Percentiles rank a stretch among this genome's conserved stretches.
Conservation (phyloP, 768 basidiomycete species). For the Phylloporus arenicola region DNA sequence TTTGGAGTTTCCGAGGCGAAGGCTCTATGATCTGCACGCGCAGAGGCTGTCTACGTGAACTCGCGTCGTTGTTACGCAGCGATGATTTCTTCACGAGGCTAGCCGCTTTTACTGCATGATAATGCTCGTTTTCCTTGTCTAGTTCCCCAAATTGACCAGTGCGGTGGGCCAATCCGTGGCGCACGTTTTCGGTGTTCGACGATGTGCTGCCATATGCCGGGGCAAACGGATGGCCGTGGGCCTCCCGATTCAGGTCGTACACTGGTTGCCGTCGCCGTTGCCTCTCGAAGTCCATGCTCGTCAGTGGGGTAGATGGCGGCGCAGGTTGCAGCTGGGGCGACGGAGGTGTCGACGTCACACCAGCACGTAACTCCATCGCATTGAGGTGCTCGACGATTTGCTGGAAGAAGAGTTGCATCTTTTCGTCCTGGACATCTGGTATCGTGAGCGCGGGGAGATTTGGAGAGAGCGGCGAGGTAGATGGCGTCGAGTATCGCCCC, state of each 20-base stretch:
- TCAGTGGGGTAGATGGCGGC: constrained; percentile 10
- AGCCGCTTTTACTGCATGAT: constrained; percentile 1
- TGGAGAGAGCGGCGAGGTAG: constrained; percentile 31
- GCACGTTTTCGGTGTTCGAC: constrained; percentile 3
- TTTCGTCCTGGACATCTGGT: constrained; percentile 69
- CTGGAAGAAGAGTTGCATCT: constrained; percentile 78
- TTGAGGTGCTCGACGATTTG: constrained; percentile 80
- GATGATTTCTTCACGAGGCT: constrained; percentile 42
- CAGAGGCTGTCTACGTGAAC: constrained; percentile 17
- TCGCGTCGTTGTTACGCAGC: constrained; percentile 29
- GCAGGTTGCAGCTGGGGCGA: constrained; percentile 13
- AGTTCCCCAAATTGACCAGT: constrained; percentile 17
- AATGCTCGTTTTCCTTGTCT: constrained; percentile 56
- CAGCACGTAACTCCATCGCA: constrained; percentile 57
- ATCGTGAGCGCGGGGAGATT: constrained; percentile 47
- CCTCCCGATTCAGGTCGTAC: constrained; percentile 1
- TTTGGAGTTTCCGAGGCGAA: constrained; percentile 33
- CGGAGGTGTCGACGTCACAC: constrained; percentile 10
- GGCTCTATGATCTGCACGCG: constrained; percentile 56
- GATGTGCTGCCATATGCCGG: constrained; percentile 8
- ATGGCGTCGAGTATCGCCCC: constrained; percentile 18
- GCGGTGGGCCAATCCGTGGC: background rate
- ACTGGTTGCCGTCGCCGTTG: constrained; percentile 6
- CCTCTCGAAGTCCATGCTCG: constrained; percentile 18
- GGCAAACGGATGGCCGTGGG: constrained; percentile 29